phyloP scores from a whole-genome alignment of 2,329 filamentous ascomycete genomes.

The Fusarium euwallaceae region DNA sequence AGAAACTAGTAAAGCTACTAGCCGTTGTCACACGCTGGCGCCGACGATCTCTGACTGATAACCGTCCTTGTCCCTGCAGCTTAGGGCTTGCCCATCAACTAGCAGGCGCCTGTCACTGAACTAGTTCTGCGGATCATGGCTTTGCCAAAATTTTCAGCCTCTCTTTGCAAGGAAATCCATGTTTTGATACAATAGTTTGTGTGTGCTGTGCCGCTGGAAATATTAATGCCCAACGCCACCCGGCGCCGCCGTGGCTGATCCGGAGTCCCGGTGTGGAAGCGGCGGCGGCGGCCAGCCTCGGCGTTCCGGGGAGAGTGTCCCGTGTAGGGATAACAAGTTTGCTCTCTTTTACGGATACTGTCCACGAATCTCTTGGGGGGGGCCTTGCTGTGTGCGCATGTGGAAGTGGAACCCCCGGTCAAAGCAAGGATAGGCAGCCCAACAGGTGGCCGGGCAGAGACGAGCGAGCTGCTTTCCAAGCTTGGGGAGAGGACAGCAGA shows the following conservation, averaged over 20 bases:
- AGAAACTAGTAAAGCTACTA: neutral
- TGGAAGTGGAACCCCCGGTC: constrained; percentile 12
- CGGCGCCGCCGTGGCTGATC: constrained; percentile 7
- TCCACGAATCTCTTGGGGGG: neutral
- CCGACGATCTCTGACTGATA: constrained; percentile 2
- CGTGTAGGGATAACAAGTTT: neutral
- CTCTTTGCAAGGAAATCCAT: neutral
- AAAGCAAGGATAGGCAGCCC: neutral
- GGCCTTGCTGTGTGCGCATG: neutral
- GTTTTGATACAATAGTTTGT: neutral
- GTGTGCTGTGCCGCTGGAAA: neutral
- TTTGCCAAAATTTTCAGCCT: neutral
- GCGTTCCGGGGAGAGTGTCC: neutral
- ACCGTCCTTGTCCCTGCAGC: neutral
- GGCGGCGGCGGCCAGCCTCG: constrained; percentile 1
- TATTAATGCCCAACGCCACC: constrained; percentile 5
- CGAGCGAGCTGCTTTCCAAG: constrained; percentile 9
- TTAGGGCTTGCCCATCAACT: neutral
- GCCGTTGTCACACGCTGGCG: constrained; percentile 1
- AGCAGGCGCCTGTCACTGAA: neutral
- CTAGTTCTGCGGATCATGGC: constrained; percentile 9
- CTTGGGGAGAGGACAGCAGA: constrained; percentile 14
- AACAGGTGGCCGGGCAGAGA: neutral
- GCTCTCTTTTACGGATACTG: too few relatives aligned
- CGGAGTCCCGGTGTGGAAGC: neutral